Conservation (phyloP, 2,329 filamentous ascomycete species). For the Rhytidhysteron rufulum region DNA sequence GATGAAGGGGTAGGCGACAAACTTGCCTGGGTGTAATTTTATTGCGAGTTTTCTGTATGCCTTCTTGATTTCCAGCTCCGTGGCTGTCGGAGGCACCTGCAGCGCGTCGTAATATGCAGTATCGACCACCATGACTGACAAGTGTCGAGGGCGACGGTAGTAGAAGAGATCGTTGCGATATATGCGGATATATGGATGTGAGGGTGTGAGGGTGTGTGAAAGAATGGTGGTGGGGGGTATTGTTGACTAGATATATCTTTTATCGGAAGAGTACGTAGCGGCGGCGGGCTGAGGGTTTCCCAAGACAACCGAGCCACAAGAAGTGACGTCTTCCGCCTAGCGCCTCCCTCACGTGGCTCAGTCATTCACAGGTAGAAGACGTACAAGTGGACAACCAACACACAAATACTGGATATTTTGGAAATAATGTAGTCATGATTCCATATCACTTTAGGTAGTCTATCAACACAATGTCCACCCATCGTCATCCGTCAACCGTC, state of each 20-base stretch:
- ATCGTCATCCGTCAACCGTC: not conserved
- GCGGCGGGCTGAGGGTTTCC: slow-evolving; percentile 3
- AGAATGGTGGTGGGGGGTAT: slow-evolving; percentile 3
- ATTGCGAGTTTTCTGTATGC: slow-evolving; percentile 91
- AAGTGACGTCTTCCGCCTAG: too few species aligned
- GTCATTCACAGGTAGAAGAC: too few species aligned
- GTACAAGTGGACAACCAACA: too few species aligned
- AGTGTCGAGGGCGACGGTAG: too few species aligned
- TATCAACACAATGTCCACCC: slow-evolving; percentile 2
- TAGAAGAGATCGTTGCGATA: slow-evolving; percentile 1
- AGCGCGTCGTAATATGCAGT: slow-evolving; percentile 85
- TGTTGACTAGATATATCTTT: too few species aligned
- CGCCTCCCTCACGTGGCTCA: too few species aligned
- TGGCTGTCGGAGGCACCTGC: slow-evolving; percentile 78
- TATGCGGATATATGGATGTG: not conserved
- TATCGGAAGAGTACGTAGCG: too few species aligned
- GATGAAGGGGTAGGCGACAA: slow-evolving; percentile 5
- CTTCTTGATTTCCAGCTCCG: slow-evolving; percentile 93
- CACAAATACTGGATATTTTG: too few species aligned
- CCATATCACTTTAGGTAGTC: slow-evolving; percentile 1
- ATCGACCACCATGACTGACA: slow-evolving; percentile 76
- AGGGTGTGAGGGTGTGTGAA: not conserved
- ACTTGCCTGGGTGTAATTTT: slow-evolving; percentile 77
- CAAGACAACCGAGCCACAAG: too few species aligned
- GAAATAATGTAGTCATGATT: slow-evolving; percentile 3